Base-by-base conservation (phyloP, 140 eudicot species). In the Oenanthe javanica region DNA sequence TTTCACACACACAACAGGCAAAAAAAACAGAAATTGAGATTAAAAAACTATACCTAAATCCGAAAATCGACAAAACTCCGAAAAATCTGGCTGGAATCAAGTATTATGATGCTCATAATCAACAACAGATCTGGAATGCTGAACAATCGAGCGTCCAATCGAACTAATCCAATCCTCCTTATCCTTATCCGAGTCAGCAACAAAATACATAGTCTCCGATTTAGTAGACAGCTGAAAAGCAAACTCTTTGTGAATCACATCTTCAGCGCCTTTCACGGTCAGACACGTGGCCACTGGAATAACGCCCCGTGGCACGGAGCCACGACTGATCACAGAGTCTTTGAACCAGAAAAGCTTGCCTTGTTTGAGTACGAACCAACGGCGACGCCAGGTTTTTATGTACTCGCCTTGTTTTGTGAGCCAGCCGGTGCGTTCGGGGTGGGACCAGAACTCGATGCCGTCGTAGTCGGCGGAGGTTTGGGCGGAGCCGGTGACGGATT, bases 271-370 rank as follows among this genome's bases (percentile, higher is more conserved):
- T 80, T 94, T 94, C 52, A 92, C 98, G 8, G 97, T 94, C 25
- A 94, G 88, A 64, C 98, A 94, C 38, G 85, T 69, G 5, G 92
- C 91, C 45, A 88, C 98, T 1, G 97, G 96, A 77, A 94, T 79
- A 71, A 90, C 91, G 49, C 98, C 98, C 40, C 98, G 98, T n/a
- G 98, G 96, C 16, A 48, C 66, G 16, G 98, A 94, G 45, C 88
- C 92, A 23, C 94, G 96, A 1, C 85, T 94, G 79, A 94, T 84
- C 72, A 82, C 81, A 47, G 89, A 72, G 23, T 94, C 98, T 88
- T 94, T 94, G 92, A 94, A 94, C 98, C 98, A 94, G 90, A 94
- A 94, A 71, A 94, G 90, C 48, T 90, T 90, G n/a, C 97, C 98
- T 77, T 92, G 97, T 77, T 94, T 94, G 51, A 94, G 81, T 18